Evolutionary conservation across 306 rosid species (phyloP), one percentile per base, ranked within the genome.

Genomic region (Canavalia gladiata): DNA sequence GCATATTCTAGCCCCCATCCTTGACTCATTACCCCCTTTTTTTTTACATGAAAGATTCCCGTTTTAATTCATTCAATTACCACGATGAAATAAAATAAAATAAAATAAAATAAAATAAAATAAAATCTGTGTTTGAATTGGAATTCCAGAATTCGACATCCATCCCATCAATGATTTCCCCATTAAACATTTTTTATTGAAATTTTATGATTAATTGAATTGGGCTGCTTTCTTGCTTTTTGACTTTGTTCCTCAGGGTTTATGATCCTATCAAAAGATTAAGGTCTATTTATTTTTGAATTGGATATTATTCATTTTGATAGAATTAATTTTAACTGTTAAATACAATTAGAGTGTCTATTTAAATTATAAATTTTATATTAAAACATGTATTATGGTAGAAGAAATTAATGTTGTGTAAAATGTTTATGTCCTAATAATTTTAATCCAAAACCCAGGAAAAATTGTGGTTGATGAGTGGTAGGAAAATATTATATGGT

Each of bases 1-100:
- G 68, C 67, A 74, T 74, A 56, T 42, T 74, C 78, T 25, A 29
- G 31, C 42, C 7, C 42, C 1, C 58, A 30, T 47, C 4, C 30
- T 49, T 69, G 75, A 66, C 73, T 28, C 0, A 7, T 67, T 8
- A 65, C 2, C 10, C 29, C 4, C 41, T 37, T 2, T 37, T 0
- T 37, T 37, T 37, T 37, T 2, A 37, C 41, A 37, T 37, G 41
- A 37, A 37, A 2, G 41, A 37, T 37, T 37, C 2, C 10, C 29
- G 47, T 30, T 31, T 70, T 1, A 70, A 69, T 37, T 54, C n/a
- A 35, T 54, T 54, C 50, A 7, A 62, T 62, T 33, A 11, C 41
- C 4, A 37, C 41, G 1, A 10, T 3, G 11, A 31, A 56, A 2
- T 37, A 37, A 37, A 37, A 18, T 18, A 33, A 3, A 30, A 18